phyloP scores from a whole-genome alignment of 2,329 filamentous ascomycete species.

The Fusarium brachygibbosum region DNA sequence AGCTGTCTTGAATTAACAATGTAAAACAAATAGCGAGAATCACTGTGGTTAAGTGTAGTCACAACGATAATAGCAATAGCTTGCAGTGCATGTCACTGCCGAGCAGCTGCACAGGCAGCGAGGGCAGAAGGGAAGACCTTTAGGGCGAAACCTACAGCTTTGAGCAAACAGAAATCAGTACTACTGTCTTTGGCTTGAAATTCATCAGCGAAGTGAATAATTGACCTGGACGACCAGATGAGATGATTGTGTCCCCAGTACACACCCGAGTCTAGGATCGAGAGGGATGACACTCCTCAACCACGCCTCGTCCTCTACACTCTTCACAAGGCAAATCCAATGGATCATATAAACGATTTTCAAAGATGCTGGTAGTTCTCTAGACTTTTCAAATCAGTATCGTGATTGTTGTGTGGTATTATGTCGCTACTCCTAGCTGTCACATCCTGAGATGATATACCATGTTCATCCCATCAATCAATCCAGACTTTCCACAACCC shows the following conservation, averaged over 20 bases:
- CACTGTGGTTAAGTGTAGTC: not conserved
- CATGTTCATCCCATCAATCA: conserved; percentile 1
- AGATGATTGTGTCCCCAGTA: not conserved
- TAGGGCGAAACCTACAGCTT: not conserved
- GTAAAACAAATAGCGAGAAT: not conserved
- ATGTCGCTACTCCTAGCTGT: conserved; percentile 14
- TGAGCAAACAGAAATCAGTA: accelerated
- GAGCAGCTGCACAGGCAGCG: conserved; percentile 5
- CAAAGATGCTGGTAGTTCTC: not conserved
- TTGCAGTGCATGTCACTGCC: conserved; percentile 13
- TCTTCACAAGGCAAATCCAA: not conserved
- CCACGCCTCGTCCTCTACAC: not conserved
- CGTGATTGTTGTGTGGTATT: conserved; percentile 17
- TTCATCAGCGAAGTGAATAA: not conserved
- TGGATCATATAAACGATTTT: not conserved
- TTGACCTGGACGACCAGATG: not conserved
- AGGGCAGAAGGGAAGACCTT: not conserved
- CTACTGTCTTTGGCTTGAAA: not conserved
- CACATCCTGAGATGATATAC: conserved; percentile 15
- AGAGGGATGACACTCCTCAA: conserved; percentile 5
- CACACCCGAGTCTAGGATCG: not conserved
- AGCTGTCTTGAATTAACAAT: not conserved
- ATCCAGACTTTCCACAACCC: conserved; percentile 6
- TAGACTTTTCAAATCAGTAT: conserved; percentile 6
- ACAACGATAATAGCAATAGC: conserved; percentile 1